Evolutionary conservation across 371 early-diverging fungal genomes (phyloP).

Genomic region (Mucor circinelloides): DNA sequence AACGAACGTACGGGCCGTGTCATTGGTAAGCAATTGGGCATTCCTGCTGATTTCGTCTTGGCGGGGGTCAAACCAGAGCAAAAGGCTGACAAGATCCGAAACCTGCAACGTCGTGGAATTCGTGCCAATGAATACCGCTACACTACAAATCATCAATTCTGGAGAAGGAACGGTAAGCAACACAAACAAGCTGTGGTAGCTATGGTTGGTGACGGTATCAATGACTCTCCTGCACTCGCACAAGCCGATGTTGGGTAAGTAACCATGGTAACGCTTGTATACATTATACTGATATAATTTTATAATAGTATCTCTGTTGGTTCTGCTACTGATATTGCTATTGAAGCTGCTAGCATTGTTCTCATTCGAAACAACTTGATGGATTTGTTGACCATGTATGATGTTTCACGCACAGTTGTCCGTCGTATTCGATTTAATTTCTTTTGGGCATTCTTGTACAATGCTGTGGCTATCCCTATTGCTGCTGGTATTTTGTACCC

Average conservation of each 20-base stretch:
- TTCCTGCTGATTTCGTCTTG: constrained; percentile 50
- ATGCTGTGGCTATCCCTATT: constrained; percentile 75
- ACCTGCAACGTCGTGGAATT: constrained; percentile 51
- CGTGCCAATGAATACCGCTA: background rate
- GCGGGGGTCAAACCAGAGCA: constrained; percentile 69
- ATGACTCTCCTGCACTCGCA: constrained; percentile 91
- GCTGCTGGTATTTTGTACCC: constrained; percentile 81
- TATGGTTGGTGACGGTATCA: constrained; percentile 98
- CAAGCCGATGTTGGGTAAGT: constrained; percentile 80
- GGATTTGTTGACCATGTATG: constrained; percentile 69
- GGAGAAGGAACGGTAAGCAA: constrained; percentile 41
- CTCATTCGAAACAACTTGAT: constrained; percentile 71
- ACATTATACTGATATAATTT: background rate
- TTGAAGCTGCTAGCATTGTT: constrained; percentile 78
- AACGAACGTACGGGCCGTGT: constrained; percentile 60
- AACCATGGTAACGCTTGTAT: background rate
- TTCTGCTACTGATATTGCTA: constrained; percentile 81
- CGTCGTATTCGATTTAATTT: constrained; percentile 78
- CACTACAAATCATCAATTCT: background rate
- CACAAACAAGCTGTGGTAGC: constrained; percentile 65
- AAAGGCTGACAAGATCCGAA: constrained; percentile 67
- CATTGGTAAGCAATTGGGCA: constrained; percentile 63
- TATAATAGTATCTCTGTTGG: constrained; percentile 60
- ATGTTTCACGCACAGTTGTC: constrained; percentile 65
- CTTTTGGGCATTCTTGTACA: constrained; percentile 82